Evolutionary conservation across 2,329 filamentous ascomycete genomes (phyloP).

Genomic region (Microthyrium microscopicum): DNA sequence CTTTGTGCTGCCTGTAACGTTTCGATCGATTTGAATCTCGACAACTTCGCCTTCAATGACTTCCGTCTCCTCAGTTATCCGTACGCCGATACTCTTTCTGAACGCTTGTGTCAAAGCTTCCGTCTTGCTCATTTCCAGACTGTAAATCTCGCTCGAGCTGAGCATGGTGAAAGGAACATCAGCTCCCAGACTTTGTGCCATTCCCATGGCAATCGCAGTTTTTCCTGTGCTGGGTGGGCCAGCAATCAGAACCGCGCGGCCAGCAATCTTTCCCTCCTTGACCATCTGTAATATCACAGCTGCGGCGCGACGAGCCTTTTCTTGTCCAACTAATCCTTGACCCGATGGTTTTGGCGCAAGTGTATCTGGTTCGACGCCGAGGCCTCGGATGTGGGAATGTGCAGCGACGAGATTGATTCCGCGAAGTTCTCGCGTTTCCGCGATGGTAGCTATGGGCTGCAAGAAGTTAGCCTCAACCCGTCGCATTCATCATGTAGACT

Average conservation of each 20-base stretch:
- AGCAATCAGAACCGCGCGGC: slow-evolving; percentile 83
- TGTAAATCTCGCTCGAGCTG: slow-evolving; percentile 93
- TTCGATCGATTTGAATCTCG: slow-evolving; percentile 95
- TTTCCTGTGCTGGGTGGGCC: slow-evolving; percentile 95
- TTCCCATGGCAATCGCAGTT: slow-evolving; percentile 96
- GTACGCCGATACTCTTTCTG: slow-evolving; percentile 91
- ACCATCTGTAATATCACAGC: slow-evolving; percentile 97
- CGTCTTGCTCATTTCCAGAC: slow-evolving; percentile 97
- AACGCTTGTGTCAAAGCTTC: slow-evolving; percentile 98
- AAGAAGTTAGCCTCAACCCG: no score
- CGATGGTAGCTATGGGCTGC: slow-evolving; percentile 55
- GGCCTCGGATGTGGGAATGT: slow-evolving; percentile 91
- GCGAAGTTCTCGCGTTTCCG: slow-evolving; percentile 88
- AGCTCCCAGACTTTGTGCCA: slow-evolving; percentile 86
- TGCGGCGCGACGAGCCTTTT: slow-evolving; percentile 90
- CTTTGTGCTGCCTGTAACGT: slow-evolving; percentile 90
- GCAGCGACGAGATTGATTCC: slow-evolving; percentile 95
- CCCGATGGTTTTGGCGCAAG: slow-evolving; percentile 72
- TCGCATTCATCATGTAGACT: no score
- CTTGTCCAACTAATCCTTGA: slow-evolving; percentile 88
- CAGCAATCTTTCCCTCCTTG: slow-evolving; percentile 96
- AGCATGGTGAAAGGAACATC: slow-evolving; percentile 96
- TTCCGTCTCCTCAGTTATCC: slow-evolving; percentile 97
- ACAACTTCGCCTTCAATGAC: slow-evolving; percentile 99
- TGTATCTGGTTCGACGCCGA: slow-evolving; percentile 83